Evolutionary conservation across 2,329 filamentous ascomycete species (phyloP).

Genomic region (Periconia macrospinosa): DNA sequence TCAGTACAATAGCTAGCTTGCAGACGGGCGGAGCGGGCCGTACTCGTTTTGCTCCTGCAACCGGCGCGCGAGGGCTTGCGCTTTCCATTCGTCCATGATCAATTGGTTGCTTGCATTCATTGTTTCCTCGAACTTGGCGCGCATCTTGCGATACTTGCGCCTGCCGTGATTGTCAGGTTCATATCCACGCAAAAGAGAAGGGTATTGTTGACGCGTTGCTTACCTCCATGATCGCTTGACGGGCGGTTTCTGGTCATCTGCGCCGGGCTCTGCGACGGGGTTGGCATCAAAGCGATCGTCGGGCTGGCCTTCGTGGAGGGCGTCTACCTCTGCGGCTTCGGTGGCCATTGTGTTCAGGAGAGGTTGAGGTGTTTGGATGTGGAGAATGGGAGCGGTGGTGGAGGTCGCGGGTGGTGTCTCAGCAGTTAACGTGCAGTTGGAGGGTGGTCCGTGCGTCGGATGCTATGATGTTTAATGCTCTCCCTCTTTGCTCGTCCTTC

Average conservation of each 20-base stretch:
- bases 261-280: conserved; percentile 5
- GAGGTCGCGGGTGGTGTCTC: not conserved
- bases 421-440: conserved; percentile 1
- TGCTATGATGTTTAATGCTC: not conserved
- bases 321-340: conserved; percentile 17
- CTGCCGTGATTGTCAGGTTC: conserved; percentile 24
- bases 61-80: conserved; percentile 77
- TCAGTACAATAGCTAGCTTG: conserved; percentile 12
- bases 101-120: conserved; percentile 81
- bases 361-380: not conserved
- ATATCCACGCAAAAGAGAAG: not conserved
- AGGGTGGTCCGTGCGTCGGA: conserved; percentile 4
- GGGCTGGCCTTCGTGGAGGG: conserved; percentile 5
- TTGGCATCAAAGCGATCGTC: not conserved
- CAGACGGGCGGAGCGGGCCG: conserved; percentile 36
- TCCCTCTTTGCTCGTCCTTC: conserved; percentile 2
- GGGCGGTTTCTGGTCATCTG: conserved; percentile 28
- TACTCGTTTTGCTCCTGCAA: conserved; percentile 93
- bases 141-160: conserved; percentile 96
- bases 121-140: conserved; percentile 73
- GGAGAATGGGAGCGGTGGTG: not conserved
- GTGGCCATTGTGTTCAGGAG: conserved; percentile 28
- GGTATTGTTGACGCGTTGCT: conserved; percentile 7
- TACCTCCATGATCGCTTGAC: conserved; percentile 45
- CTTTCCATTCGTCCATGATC: conserved; percentile 79